Evolutionary conservation across 208 protist genomes (phyloP).

Genomic region (Spongospora subterranea): DNA sequence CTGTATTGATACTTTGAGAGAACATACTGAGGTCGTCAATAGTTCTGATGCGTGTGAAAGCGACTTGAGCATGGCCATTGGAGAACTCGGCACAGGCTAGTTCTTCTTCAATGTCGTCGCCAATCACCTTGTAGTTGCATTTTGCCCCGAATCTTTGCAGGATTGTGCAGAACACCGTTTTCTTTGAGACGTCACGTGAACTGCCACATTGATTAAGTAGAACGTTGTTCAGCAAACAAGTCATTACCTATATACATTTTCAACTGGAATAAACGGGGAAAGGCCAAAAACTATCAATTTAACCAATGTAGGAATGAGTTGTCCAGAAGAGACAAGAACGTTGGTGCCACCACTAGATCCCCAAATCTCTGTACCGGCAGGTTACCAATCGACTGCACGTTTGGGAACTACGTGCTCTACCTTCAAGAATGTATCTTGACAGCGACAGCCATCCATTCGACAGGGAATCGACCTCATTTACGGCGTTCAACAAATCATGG

Average conservation of each 20-base stretch:
- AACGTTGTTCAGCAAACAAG: not conserved
- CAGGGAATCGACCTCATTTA: not conserved
- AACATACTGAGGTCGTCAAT: not conserved
- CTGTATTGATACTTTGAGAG: not conserved
- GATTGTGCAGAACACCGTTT: not conserved
- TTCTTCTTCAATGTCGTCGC: conserved; percentile 6
- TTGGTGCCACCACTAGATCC: not conserved
- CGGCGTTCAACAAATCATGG: not conserved
- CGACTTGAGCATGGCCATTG: not conserved
- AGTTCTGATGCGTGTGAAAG: not conserved
- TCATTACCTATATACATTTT: conserved; percentile 29
- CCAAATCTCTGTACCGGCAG: not conserved
- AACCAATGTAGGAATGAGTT: conserved; percentile 20
- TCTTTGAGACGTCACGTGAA: not conserved
- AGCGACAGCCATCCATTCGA: conserved; percentile 20
- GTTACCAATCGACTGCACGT: not conserved
- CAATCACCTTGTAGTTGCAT: conserved; percentile 15
- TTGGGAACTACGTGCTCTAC: not conserved
- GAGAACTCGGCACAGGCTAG: conserved; percentile 5
- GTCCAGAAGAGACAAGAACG: conserved; percentile 10
- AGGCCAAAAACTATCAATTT: conserved; percentile 18
- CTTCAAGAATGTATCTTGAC: not conserved
- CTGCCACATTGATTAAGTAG: not conserved
- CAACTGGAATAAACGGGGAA: conserved; percentile 29
- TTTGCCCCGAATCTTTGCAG: not conserved